Evolutionary conservation across 805 yeast species (phyloP), one percentile per base, ranked within the genome.

Genomic region (Komagataella mondaviorum): DNA sequence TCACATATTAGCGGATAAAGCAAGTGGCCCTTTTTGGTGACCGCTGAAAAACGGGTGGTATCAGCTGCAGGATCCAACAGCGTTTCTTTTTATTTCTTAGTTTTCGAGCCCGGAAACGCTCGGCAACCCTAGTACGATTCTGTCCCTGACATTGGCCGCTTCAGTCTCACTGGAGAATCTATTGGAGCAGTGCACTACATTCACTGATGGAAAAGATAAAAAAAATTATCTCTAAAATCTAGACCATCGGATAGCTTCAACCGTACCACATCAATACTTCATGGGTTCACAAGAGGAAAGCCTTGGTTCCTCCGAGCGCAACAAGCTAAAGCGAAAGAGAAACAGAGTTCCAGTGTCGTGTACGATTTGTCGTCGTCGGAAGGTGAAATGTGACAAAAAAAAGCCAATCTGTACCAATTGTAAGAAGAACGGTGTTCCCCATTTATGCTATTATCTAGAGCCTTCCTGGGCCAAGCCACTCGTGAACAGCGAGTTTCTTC

Each of bases 361-460:
- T 53, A 65, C 69, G 44, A 68, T 68, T 14, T 68, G 71, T 51
- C 56, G 71, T 48, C 57, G 71, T 46, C 54, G 71, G 30, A 68
- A 68, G 55, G 71, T 68, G n/a, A 68, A 67, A 56, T 68, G 71
- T 57, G 71, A 67, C 49, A 68, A 68, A 57, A 69, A 70, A 47
- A 71, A 77, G 55, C 83, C 83, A 1, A 77, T 76, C 49, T 78
- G 83, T 61, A 68, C 75, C 6, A 77, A 76, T 52, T 78, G 83
- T 65, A 69, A 71, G 43, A 75, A 75, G 57, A 77, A 79, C 14
- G 82, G 81, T 2, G 82, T 78, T 14, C 75, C 75, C 6, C 82
- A 78, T 58, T 62, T 78, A 17, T 78, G 83, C 53, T 77, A 76
- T 50, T 78, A 77, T 55, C 67, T 78, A 56, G 81, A 76, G 54